A percentile compares a stretch with the other conserved stretches of the same genome.
phyloP scores from a whole-genome alignment of 306 rosid species.

The Elaeagnus macrophylla region DNA sequence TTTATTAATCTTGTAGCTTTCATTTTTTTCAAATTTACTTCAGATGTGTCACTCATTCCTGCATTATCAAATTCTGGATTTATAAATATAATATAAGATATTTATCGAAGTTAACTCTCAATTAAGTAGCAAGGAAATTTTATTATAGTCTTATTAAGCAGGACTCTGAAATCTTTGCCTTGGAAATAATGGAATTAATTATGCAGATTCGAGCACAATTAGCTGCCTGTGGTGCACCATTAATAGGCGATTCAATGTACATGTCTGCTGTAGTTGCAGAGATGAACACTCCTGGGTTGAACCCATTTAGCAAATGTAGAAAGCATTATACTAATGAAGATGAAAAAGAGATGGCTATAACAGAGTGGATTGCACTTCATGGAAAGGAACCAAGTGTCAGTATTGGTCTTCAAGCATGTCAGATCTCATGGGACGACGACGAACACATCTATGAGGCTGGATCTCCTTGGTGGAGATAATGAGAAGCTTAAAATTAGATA shows the following conservation, averaged over 20 bases:
- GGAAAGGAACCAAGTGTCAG: slow-evolving; percentile 83
- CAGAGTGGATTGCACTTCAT: slow-evolving; percentile 56
- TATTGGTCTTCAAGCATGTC: slow-evolving; percentile 88
- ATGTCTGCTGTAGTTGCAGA: slow-evolving; percentile 78
- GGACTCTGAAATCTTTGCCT: slow-evolving; percentile 6
- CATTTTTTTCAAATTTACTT: no score
- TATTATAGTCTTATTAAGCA: slow-evolving; percentile 1
- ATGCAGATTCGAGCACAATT: slow-evolving; percentile 92
- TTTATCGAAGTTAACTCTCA: no score
- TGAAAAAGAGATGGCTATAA: slow-evolving; percentile 40
- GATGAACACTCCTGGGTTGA: slow-evolving; percentile 53
- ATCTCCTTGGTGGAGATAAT: slow-evolving; percentile 84
- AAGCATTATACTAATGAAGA: slow-evolving; percentile 45
- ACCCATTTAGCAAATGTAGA: slow-evolving; percentile 68
- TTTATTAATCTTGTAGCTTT: no score
- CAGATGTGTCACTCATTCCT: no score
- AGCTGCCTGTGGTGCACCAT: slow-evolving; percentile 71
- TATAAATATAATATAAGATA: no score
- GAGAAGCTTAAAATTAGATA: slow-evolving; percentile 26
- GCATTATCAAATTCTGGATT: no score
- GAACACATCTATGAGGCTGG: slow-evolving; percentile 58
- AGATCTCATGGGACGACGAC: slow-evolving; percentile 83
- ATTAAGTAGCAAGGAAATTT: not conserved
- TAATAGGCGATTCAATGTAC: slow-evolving; percentile 90
- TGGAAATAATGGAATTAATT: slow-evolving; percentile 17